Conservation (phyloP, 306 rosid species). For the Quercus robur region DNA sequence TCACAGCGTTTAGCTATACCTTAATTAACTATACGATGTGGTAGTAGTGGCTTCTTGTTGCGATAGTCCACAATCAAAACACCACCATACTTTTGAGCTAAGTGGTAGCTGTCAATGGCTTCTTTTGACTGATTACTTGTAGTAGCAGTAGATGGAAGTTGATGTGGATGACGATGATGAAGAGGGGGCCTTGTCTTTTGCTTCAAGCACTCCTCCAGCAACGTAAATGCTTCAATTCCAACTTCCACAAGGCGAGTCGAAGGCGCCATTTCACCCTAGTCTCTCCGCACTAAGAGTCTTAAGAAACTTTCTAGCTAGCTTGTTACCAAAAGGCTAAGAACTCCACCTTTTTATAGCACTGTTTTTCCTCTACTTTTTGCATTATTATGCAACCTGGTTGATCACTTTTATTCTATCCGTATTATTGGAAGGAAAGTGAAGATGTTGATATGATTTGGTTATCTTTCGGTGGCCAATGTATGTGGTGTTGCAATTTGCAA, state of each 20-base stretch:
- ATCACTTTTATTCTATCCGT: no score
- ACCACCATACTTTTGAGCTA: background rate
- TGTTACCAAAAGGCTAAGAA: background rate
- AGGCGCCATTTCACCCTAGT: background rate
- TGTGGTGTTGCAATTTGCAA: no score
- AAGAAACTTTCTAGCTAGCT: background rate
- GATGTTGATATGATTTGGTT: background rate
- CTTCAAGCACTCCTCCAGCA: background rate
- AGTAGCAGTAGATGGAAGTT: background rate
- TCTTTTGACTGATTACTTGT: background rate
- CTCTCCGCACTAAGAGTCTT: background rate
- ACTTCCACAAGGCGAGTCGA: background rate
- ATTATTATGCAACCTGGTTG: background rate
- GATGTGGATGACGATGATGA: background rate
- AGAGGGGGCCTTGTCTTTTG: background rate
- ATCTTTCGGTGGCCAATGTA: background rate
- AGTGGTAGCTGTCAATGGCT: conserved; percentile 10
- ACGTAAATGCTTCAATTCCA: background rate
- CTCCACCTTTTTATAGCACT: background rate
- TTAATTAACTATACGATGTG: background rate
- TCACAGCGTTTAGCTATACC: background rate
- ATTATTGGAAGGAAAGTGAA: background rate
- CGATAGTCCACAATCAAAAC: conserved; percentile 1
- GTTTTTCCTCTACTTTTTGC: background rate
- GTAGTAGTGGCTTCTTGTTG: background rate